Percentiles rank a stretch among this genome's conserved stretches.
phyloP scores from a whole-genome alignment of 1,139 yeast species.

The Geotrichum citri-aurantii region DNA sequence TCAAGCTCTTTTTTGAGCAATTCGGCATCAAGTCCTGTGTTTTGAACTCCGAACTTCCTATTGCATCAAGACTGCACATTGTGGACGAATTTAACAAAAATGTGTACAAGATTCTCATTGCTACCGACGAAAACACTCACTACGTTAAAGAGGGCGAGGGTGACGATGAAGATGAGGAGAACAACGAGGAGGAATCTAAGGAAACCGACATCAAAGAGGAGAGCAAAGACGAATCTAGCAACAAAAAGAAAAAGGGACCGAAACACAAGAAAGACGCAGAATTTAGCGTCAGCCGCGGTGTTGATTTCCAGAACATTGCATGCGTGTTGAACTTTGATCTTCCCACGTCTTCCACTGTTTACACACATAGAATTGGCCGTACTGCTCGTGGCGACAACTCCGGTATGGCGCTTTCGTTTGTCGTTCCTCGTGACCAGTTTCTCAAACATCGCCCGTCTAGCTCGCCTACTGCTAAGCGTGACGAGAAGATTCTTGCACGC shows the following conservation, averaged over 20 bases:
- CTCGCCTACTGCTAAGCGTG: conserved; percentile 64
- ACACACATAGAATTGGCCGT: conserved; percentile 93
- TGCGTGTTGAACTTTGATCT: conserved; percentile 94
- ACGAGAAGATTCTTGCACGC: conserved; percentile 76
- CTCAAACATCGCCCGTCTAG: conserved; percentile 86
- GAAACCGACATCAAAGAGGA: conserved; percentile 23
- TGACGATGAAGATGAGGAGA: conserved; percentile 38
- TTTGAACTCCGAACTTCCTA: conserved; percentile 86
- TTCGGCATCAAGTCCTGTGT: conserved; percentile 89
- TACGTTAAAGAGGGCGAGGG: conserved; percentile 47
- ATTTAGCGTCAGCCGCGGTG: conserved; percentile 95
- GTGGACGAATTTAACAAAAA: conserved; percentile 93
- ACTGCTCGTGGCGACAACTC: conserved; percentile 97
- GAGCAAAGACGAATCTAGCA: conserved; percentile 22
- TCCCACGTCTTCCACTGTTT: conserved; percentile 84
- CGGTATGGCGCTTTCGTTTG: conserved; percentile 93
- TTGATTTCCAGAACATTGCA: conserved; percentile 92
- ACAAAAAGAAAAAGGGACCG: conserved; percentile 24
- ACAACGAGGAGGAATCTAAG: conserved; percentile 22
- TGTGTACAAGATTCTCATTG: conserved; percentile 80
- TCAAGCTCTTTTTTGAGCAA: conserved; percentile 86
- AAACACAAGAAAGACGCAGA: conserved; percentile 43
- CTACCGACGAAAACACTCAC: conserved; percentile 78
- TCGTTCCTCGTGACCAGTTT: conserved; percentile 73
- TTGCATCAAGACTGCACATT: conserved; percentile 87